Base-by-base conservation (phyloP, 2,329 filamentous ascomycete genomes). In the Xenoacremonium recifei region DNA sequence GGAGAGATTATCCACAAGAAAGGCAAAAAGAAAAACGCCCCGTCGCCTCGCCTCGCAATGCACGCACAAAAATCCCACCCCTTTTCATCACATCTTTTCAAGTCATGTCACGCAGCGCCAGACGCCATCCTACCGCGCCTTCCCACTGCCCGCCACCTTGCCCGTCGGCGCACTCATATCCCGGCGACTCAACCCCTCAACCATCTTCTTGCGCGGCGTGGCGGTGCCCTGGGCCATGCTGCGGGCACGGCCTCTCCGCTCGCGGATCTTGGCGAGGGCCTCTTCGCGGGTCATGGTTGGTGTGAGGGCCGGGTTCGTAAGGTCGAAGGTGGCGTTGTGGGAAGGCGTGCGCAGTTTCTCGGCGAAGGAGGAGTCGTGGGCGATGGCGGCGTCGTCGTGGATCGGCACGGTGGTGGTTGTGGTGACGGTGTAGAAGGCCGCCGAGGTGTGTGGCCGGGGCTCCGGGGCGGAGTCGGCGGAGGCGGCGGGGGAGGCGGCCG, bases 191-290 rank as follows among this genome's bases (percentile, higher is more conserved):
- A 53, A 65, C 19, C 73, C 78, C 47, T 73, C 68, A 29, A 79
- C 60, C 72, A 79, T 77, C 61, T 77, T 74, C 64, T 77, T 80
- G 47, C 72, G 69, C 6, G 61, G 56, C 16, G 84, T 85, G 45
- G 75, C 69, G 5, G 79, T 75, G 3, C 79, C 80, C 39, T 80
- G 75, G 4, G 82, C 81, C 43, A 85, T 78, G 61, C 84, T 88
- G 52, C 81, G 76, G 42, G 87, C 85, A 34, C 87, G 72, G 6
- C 85, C 85, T 39, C 87, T 71, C 20, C 87, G 75, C 66, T 88
- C 83, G 39, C 82, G 76, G 51, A 92, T 91, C 60, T 84, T 81
- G 41, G 84, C 84, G 13, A 92, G 74, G 4, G 87, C 87, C 63
- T 89, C 76, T 62, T 89, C 87, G 40, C 87, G 76, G 19, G 80